These are phyloP conservation scores for Trematosphaeria pertusa DNA, from an alignment of 2,329 filamentous ascomycete species.

Conservation along the genomic window DNA sequence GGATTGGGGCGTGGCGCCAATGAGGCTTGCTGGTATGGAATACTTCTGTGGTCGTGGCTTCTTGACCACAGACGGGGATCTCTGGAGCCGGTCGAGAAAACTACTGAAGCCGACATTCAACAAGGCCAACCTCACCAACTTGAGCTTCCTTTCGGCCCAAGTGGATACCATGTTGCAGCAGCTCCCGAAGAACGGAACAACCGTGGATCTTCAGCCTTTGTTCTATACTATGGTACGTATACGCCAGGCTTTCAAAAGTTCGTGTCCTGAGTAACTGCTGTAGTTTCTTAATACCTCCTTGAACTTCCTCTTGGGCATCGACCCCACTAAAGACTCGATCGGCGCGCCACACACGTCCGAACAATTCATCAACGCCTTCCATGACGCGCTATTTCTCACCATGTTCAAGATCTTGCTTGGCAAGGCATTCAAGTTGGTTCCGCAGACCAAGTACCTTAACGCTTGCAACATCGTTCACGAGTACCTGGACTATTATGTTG, in stretches of 20 bases:
- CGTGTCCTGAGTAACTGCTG: too few relatives aligned
- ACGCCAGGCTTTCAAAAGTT: too few relatives aligned
- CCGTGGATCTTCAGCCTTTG: constrained; percentile 32
- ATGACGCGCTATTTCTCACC: constrained; percentile 8
- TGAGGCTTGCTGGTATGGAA: constrained; percentile 38
- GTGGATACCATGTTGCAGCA: constrained; percentile 61
- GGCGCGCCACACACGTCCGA: constrained; percentile 11
- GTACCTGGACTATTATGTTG: constrained; percentile 14
- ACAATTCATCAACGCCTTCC: constrained; percentile 14
- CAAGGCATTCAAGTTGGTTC: not conserved
- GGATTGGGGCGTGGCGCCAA: constrained; percentile 13
- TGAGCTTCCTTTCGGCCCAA: constrained; percentile 63
- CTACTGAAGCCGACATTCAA: constrained; percentile 59
- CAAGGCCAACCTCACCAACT: constrained; percentile 56
- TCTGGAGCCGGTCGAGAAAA: constrained; percentile 36
- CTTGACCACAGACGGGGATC: constrained; percentile 49
- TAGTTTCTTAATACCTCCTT: constrained; percentile 22
- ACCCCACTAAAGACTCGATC: not conserved
- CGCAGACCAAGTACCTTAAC: constrained; percentile 5
- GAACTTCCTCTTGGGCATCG: constrained; percentile 16
- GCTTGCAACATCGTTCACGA: constrained; percentile 6
- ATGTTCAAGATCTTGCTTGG: constrained; percentile 14
- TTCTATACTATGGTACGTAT: constrained; percentile 47
- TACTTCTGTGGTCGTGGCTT: constrained; percentile 47
- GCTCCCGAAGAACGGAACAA: constrained; percentile 59